Evolutionary conservation across 1,284 basidiomycete species (phyloP), one percentile per base, ranked within the genome.

Genomic region (Uromyces viciae-fabae): DNA sequence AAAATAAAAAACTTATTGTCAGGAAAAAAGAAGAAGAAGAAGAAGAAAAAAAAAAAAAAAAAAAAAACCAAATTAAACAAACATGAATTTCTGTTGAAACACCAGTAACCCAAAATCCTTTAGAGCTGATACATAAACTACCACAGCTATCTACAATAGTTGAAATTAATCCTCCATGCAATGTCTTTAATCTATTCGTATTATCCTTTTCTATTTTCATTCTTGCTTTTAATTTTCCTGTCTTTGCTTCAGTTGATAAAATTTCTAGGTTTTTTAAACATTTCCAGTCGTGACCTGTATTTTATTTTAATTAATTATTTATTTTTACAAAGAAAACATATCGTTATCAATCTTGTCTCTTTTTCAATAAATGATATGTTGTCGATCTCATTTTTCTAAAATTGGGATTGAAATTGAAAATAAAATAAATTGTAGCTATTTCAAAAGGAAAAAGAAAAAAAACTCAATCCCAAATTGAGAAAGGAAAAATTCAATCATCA

Each of bases 91-190:
- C 94, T 0, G 93, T 94, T 1, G 92, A 93, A 8, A 95, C 93
- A 22, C 94, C 87, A 0, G 94, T 95, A 90, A 93, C 92, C 85
- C 88, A 92, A 33, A 94, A 90, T 3, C 94, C 94, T 83, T 91
- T 91, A 17, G 91, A 90, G 0, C 92, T 92, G 31, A 95, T 89
- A 8, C 92, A 92, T 15, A 95, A 89, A 0, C 92, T 93, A 7
- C 94, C 94, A 64, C 93, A 87, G 9, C 93, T 94, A 85, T 95
- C 94, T 11, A 93, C 93, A 25, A 96, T 87, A 1, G 93, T 93
- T 84, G 93, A 87, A 83, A 95, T 91, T 54, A 95, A 88, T 8
- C 94, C 94, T 15, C 94, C 94, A 84, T 95, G 94, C 11, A 93
- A 90, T 83, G 89, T 52, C 22, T 15, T 15, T 54, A 75, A 52